These are phyloP conservation scores for Brettanomyces nanus DNA, from an alignment of 805 yeast genomes.

Conservation along the genomic window DNA sequence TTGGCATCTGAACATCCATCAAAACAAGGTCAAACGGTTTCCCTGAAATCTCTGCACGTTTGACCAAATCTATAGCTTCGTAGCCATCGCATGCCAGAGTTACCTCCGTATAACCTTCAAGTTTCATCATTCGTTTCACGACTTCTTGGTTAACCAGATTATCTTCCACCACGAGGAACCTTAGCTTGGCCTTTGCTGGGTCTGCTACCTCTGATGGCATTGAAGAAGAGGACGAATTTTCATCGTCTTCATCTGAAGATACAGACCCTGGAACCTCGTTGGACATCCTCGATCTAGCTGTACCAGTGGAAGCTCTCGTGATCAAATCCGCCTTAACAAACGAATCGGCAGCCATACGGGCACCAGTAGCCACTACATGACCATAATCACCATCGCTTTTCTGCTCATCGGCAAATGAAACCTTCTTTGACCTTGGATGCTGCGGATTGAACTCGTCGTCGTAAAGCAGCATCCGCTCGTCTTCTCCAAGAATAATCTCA, in stretches of 20 bases:
- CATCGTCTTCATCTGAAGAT: neutral
- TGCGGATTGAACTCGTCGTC: slow-evolving; percentile 62
- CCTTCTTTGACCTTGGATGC: slow-evolving; percentile 44
- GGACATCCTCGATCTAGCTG: slow-evolving; percentile 27
- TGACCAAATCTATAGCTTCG: slow-evolving; percentile 70
- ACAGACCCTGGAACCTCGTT: neutral
- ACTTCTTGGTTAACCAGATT: slow-evolving; percentile 93
- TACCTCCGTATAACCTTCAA: slow-evolving; percentile 71
- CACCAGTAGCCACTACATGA: neutral
- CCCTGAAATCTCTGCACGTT: slow-evolving; percentile 33
- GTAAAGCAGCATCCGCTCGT: slow-evolving; percentile 32
- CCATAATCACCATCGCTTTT: slow-evolving; percentile 1
- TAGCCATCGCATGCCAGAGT: slow-evolving; percentile 84
- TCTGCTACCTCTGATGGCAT: slow-evolving; percentile 9
- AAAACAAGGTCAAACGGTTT: slow-evolving; percentile 63
- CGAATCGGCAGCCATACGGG: neutral
- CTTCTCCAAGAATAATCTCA: slow-evolving; percentile 32
- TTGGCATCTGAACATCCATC: slow-evolving; percentile 98
- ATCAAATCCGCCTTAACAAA: slow-evolving; percentile 37
- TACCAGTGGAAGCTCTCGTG: slow-evolving; percentile 43
- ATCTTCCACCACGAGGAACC: slow-evolving; percentile 87
- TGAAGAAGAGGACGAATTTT: neutral
- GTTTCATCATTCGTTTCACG: slow-evolving; percentile 73
- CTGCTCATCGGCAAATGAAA: slow-evolving; percentile 27
- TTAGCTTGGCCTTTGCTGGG: slow-evolving; percentile 12